These are phyloP conservation scores for Ogataea siamensis DNA, from an alignment of 805 yeast species.

Conservation along the genomic window DNA sequence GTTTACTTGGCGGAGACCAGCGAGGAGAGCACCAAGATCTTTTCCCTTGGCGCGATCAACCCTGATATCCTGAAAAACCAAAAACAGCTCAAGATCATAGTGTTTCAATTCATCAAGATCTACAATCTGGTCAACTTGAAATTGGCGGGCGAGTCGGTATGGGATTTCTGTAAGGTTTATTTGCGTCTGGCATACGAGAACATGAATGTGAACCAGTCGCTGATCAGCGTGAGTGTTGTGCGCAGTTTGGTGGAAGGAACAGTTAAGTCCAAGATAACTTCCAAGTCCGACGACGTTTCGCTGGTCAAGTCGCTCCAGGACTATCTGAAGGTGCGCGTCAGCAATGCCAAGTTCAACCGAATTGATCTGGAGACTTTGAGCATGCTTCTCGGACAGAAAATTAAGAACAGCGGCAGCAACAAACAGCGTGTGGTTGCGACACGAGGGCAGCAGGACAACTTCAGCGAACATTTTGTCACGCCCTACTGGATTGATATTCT, in stretches of 20 bases:
- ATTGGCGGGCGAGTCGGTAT: slow-evolving; percentile 56
- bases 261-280: slow-evolving; percentile 44
- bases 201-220: slow-evolving; percentile 28
- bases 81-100: slow-evolving; percentile 43
- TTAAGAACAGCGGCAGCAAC: slow-evolving; percentile 16
- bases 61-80: slow-evolving; percentile 62
- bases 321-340: slow-evolving; percentile 46
- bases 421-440: slow-evolving; percentile 3
- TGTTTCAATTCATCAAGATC: slow-evolving; percentile 49
- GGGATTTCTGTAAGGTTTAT: slow-evolving; percentile 64
- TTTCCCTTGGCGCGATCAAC: slow-evolving; percentile 70
- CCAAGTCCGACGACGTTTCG: slow-evolving; percentile 50
- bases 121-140: slow-evolving; percentile 57
- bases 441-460: slow-evolving; percentile 2
- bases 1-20: slow-evolving; percentile 60
- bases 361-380: slow-evolving; percentile 47
- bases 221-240: slow-evolving; percentile 37
- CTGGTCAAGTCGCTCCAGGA: slow-evolving; percentile 48
- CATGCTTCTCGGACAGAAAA: slow-evolving; percentile 42
- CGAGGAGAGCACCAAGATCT: slow-evolving; percentile 56
- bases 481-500: slow-evolving; percentile 56
- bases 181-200: slow-evolving; percentile 36
- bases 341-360: slow-evolving; percentile 44
- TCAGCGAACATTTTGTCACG: slow-evolving; percentile 41
- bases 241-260: slow-evolving; percentile 57